Evolutionary conservation across 257 asterid species (phyloP), one percentile per base, ranked within the genome.

Genomic region (Solanum phureja): DNA sequence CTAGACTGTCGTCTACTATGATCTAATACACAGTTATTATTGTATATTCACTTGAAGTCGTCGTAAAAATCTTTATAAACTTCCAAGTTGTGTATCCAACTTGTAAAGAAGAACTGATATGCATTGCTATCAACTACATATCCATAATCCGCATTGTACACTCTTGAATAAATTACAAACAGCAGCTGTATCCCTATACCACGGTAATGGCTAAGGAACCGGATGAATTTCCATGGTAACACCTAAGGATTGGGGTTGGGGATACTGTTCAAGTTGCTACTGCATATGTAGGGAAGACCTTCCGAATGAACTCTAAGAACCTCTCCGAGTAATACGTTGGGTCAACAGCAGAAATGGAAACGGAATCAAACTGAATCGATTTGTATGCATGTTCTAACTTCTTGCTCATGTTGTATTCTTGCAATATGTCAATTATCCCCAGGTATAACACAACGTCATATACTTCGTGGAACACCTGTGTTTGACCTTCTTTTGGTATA

Each of bases 381-480:
- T 97, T 96, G 87, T 94, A 96, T 46, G 98, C 95, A 27, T 94
- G 99, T 38, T 97, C 99, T 2, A 96, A 87, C 98, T 94, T 97
- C 93, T 97, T 97, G 77, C 90, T 89, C 34, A 97, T 89, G 90
- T 97, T 94, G 94, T 97, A 96, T 87, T 97, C 99, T 92, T 97
- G 99, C 92, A 97, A 89, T 90, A 97, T 97, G 93, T 97, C 99
- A 33, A 97, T 96, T 58, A 97, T 94, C 64, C 99, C 99, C 85
- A 97, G 91, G 90, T 97, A 97, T 29, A 97, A 83, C 71, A 97
- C 99, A 3, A 96, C 98, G 52, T 97, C 99, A 19, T 97, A 95
- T 85, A 91, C 98, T 91, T 95, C 98, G n/a, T 92, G 98, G 88
- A 96, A 96, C 86, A 95, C 83, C 87, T 89, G 94, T 1, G 86